Evolutionary conservation across 108 stramenopile genomes (phyloP).

Genomic region (Poteriospumella lacustris): DNA sequence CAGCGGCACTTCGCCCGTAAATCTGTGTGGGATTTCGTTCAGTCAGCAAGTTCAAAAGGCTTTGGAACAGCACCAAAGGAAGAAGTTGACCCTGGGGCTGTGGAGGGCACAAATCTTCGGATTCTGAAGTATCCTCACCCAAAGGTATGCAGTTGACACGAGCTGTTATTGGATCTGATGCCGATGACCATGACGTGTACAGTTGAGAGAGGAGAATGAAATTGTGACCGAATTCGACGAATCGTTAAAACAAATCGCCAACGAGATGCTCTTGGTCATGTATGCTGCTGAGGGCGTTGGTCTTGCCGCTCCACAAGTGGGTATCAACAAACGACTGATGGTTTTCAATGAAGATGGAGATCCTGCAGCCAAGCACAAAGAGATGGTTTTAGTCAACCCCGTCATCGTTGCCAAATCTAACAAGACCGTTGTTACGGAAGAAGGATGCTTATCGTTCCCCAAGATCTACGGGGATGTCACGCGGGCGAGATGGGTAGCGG

Average conservation of each 20-base stretch:
- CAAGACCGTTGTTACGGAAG: conserved; percentile 60
- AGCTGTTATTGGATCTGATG: no score
- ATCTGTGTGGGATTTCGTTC: no score
- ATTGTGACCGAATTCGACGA: conserved; percentile 64
- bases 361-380: conserved; percentile 64
- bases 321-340: conserved; percentile 80
- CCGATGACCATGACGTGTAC: neutral
- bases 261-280: conserved; percentile 90
- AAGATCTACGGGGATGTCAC: conserved; percentile 74
- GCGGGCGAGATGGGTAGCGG: conserved; percentile 77
- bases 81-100: neutral
- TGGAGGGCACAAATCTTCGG: conserved; percentile 50
- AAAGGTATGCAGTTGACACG: conserved; percentile 26
- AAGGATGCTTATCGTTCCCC: conserved; percentile 89
- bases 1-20: no score
- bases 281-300: conserved; percentile 87
- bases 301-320: conserved; percentile 70
- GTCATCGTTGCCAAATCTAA: conserved; percentile 55
- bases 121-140: conserved; percentile 91
- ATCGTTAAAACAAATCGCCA: conserved; percentile 63
- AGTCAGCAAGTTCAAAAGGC: no score
- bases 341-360: conserved; percentile 86
- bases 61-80: no score
- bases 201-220: conserved; percentile 66
- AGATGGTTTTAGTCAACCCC: conserved; percentile 77